Percentiles rank a stretch among this genome's conserved stretches.
These are phyloP conservation scores for Oxytropis ochrocephala DNA, from an alignment of 306 rosid genomes.

Conservation along the genomic window DNA sequence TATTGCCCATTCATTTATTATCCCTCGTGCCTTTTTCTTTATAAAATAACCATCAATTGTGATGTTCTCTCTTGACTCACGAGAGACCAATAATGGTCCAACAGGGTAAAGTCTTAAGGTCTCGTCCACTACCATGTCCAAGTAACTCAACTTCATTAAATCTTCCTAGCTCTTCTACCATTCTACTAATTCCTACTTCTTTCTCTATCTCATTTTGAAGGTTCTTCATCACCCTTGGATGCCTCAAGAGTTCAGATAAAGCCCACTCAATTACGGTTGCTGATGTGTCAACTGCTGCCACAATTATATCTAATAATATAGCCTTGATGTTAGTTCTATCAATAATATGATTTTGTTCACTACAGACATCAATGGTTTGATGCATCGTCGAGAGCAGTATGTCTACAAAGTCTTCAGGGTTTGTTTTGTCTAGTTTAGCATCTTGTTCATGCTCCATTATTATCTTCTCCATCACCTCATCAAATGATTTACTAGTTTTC, in stretches of 20 bases:
- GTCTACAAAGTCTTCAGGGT: slow-evolving; percentile 1
- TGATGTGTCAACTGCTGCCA: background rate
- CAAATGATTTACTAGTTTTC: background rate
- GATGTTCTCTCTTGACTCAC: background rate
- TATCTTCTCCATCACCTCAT: slow-evolving; percentile 2
- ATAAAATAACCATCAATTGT: slow-evolving; percentile 12
- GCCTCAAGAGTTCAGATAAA: background rate
- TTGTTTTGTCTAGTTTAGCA: background rate
- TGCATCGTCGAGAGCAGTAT: slow-evolving; percentile 16
- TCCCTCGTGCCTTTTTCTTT: slow-evolving; percentile 7
- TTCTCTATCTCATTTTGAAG: background rate
- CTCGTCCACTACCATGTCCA: too few relatives aligned
- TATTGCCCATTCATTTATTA: slow-evolving; percentile 27
- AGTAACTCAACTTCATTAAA: background rate
- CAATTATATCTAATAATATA: background rate
- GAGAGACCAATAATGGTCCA: background rate
- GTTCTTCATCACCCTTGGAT: background rate
- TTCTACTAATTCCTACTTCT: background rate
- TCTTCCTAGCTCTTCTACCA: background rate
- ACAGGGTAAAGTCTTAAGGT: too few relatives aligned
- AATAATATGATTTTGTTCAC: background rate
- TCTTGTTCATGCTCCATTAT: slow-evolving; percentile 7
- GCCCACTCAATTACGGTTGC: background rate
- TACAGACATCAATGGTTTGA: background rate
- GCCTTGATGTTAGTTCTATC: slow-evolving; percentile 1